Evolutionary conservation across 1,139 yeast genomes (phyloP), one percentile per base, ranked within the genome.

Genomic region (Saccharomyces hybrid): DNA sequence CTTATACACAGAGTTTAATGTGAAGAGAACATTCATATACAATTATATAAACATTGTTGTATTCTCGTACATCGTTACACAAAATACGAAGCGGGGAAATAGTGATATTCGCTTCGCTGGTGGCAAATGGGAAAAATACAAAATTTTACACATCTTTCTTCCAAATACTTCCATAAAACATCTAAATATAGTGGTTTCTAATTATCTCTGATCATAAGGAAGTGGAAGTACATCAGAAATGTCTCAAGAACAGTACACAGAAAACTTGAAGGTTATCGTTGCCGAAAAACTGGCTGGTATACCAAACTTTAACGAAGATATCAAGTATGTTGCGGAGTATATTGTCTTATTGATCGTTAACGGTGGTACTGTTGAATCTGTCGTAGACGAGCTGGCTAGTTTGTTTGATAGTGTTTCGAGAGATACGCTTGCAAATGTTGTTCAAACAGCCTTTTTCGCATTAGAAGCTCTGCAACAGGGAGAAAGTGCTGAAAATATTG

Each of bases 281-380:
- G 70, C 71, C 23, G 69, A 64, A 53, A 71, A 70, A 59, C 61
- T 72, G 41, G 60, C 62, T 30, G 68, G 69, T 41, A 54, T 73
- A 3, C 70, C 69, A 8, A 74, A 74, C 53, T 70, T 77, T 56
- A 69, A 68, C 7, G 95, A 86, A 57, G 95, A 88, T 67, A 83
- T 88, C 32, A 81, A 76, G 49, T 89, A 86, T 66, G 86, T 87
- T 47, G 88, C 96, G 14, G 96, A 89, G 67, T 89, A 82, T 67
- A 82, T 89, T 57, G 79, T 84, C 25, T 79, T 87, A 55, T 76
- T 88, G 73, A 83, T 88, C 56, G 83, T 86, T 28, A 87, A 87
- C 63, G 82, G 84, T 61, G 84, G 87, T 66, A 73, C 83, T 5
- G 79, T 84, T 9, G 77, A 75, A 8, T 88, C 86, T 59, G 85